These are phyloP conservation scores for Nothophytophthora sp. DNA, from an alignment of 352 stramenopile genomes.

Conservation along the genomic window DNA sequence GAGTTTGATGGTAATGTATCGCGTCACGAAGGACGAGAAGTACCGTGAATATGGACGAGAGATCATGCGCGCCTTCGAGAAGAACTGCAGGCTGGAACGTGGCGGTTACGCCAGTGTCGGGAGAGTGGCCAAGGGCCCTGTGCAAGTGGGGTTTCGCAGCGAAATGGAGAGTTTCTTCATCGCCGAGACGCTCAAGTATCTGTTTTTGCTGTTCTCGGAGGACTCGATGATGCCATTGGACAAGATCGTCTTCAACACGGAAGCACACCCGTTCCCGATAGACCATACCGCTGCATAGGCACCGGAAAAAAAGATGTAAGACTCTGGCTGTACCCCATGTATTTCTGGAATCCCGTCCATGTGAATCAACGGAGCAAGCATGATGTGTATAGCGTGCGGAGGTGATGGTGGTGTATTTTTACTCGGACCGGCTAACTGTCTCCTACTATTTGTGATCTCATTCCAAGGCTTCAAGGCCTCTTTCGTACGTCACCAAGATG, in stretches of 20 bases:
- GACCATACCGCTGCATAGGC: slow-evolving; percentile 18
- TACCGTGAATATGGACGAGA: slow-evolving; percentile 84
- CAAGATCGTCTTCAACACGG: slow-evolving; percentile 90
- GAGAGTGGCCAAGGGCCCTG: slow-evolving; percentile 53
- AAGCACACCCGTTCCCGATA: slow-evolving; percentile 85
- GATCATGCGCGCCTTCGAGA: slow-evolving; percentile 89
- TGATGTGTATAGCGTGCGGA: no score
- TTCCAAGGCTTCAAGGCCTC: no score
- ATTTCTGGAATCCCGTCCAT: not conserved
- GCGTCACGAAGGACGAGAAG: slow-evolving; percentile 87
- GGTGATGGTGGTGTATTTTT: no score
- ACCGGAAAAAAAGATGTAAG: slow-evolving; percentile 14
- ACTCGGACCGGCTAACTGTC: no score
- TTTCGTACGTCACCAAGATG: slow-evolving; percentile 15
- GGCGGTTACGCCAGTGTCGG: slow-evolving; percentile 68
- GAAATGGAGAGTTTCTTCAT: slow-evolving; percentile 94
- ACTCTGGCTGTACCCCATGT: no score
- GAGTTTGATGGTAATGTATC: slow-evolving; percentile 92
- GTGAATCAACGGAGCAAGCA: slow-evolving; percentile 9
- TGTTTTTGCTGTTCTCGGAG: slow-evolving; percentile 91
- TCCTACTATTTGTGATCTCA: no score
- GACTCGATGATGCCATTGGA: slow-evolving; percentile 80
- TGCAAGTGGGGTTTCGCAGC: slow-evolving; percentile 48
- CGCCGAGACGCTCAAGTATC: slow-evolving; percentile 94
- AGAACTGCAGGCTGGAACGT: slow-evolving; percentile 60